Base-by-base conservation (phyloP, 2,329 filamentous ascomycete genomes). In the Monosporascus sp. region DNA sequence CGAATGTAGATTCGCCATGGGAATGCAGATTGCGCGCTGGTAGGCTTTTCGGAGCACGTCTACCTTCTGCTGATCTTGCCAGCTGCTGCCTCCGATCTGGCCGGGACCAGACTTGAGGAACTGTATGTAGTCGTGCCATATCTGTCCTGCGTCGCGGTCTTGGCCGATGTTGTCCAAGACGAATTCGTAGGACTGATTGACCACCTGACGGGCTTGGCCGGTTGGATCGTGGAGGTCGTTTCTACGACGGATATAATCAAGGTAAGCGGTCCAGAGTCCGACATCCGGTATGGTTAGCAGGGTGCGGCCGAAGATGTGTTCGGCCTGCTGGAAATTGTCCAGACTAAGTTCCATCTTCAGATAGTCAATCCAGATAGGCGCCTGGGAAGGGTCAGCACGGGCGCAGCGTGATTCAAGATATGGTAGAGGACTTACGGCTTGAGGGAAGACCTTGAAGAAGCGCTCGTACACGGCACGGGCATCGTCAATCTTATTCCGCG, bases 61-160 rank as follows among this genome's bases (percentile, higher is more conserved):
- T 88, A 96, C 96, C 77, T 99, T 99, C 68, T 97, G 94, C 72
- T 93, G 89, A 67, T 97, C 94, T 71, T 97, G 92, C 95, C 94
- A 99, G 54, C 83, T 86, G 54, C 80, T 86, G 44, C 93, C 94
- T 25, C 92, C 93, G 54, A 94, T 82, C 54, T 85, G 85, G 6
- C 94, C 94, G 1, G 94, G 94, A 0, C 88, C 90, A 39, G 84
- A 89, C 67, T 91, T 92, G 70, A 97, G 83, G 67, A 99, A 97
- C 60, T 94, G 86, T 56, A 99, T 87, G 65, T 97, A 97, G 60
- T 99, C 94, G 55, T 88, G 83, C 94, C 94, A 99, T 53, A 99
- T 86, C 59, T 81, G 83, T 37, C 91, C 93, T 11, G 92, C 87
- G 65, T 96, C 90, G 65, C 91, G 88, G 72, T 99, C 94, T 62